Base-by-base conservation (phyloP, 2,329 filamentous ascomycete species). In the Cordyceps farinosa region DNA sequence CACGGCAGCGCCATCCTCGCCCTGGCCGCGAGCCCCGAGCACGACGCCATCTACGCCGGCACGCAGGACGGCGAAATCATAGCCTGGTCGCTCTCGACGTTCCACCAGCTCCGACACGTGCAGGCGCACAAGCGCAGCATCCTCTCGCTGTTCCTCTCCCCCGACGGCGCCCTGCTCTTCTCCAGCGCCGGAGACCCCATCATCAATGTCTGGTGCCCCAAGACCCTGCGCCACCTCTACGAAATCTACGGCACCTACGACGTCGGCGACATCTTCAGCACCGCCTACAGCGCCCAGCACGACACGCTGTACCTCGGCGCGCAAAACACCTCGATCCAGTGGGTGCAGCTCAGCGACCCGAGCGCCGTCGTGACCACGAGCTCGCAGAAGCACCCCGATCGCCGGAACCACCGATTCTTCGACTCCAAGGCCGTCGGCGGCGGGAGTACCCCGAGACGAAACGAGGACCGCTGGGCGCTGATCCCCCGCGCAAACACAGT, bases 301-400 rank as follows among this genome's bases (percentile, higher is more conserved):
- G 85, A 94, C 68, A 96, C 90, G 0, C 84, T 97, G 4, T 98
- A 97, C 74, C 85, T 97, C 50, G 95, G 95, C 63, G 91, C 92
- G 0, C 95, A 98, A 73, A 97, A 98, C 72, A 95, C 92, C 8
- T 92, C 90, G 45, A 95, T 97, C 59, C 93, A 97, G 81, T 99
- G 95, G 95, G 90, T 92, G 69, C 84, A 88, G 67, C 78, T 97
- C 62, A 85, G 85, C 69, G 85, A 91, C 66, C 83, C 86, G 30
- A 80, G 82, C 36, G 77, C 82, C 29, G 79, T 83, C 68, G 89
- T 84, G 22, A 78, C 80, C 4, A 86, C 84, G 58, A 86, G 86
- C 64, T 87, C 86, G 9, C 82, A 85, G 10, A 85, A 85, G 48
- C 92, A 94, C 68, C 90, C 90, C 0, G 89, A 90, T 40, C 84